These are phyloP conservation scores for Hygrophorus pudorinus DNA, from an alignment of 768 basidiomycete species.

Conservation along the genomic window DNA sequence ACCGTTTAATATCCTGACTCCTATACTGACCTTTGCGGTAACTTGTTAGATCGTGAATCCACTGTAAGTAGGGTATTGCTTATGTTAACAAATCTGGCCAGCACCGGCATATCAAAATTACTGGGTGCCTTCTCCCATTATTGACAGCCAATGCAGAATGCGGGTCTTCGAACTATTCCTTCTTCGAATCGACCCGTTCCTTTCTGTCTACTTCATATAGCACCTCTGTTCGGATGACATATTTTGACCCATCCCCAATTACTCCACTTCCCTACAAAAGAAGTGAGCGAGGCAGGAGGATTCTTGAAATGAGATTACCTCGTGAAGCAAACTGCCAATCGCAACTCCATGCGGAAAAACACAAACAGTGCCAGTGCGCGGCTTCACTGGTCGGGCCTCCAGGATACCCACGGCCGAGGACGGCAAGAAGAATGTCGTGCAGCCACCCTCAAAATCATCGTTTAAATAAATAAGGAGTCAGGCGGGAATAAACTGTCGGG, in stretches of 20 bases:
- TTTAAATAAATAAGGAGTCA: slow-evolving; percentile 41
- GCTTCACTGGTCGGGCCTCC: slow-evolving; percentile 38
- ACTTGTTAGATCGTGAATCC: too few relatives aligned
- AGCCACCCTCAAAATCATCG: slow-evolving; percentile 36
- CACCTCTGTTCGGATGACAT: slow-evolving; percentile 30
- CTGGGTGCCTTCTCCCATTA: too few relatives aligned
- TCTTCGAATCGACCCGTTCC: slow-evolving; percentile 19
- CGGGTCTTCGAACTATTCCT: background rate
- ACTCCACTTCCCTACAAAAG: slow-evolving; percentile 25
- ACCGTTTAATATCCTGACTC: too few relatives aligned
- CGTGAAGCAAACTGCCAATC: slow-evolving; percentile 26
- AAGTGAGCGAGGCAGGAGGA: background rate
- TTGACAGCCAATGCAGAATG: too few relatives aligned
- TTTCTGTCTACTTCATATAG: slow-evolving; percentile 27
- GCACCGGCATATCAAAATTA: too few relatives aligned
- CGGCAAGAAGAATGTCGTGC: slow-evolving; percentile 53
- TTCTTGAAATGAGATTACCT: slow-evolving; percentile 10
- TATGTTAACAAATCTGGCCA: too few relatives aligned
- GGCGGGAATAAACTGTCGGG: slow-evolving; percentile 35
- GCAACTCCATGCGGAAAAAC: slow-evolving; percentile 37
- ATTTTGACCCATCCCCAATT: slow-evolving; percentile 22
- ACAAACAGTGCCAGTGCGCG: slow-evolving; percentile 36
- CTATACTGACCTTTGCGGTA: too few relatives aligned
- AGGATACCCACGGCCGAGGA: slow-evolving; percentile 30
- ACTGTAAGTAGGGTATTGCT: too few relatives aligned